Evolutionary conservation across 148 eudicot species (phyloP).

Genomic region (Fallopia convolvulus): DNA sequence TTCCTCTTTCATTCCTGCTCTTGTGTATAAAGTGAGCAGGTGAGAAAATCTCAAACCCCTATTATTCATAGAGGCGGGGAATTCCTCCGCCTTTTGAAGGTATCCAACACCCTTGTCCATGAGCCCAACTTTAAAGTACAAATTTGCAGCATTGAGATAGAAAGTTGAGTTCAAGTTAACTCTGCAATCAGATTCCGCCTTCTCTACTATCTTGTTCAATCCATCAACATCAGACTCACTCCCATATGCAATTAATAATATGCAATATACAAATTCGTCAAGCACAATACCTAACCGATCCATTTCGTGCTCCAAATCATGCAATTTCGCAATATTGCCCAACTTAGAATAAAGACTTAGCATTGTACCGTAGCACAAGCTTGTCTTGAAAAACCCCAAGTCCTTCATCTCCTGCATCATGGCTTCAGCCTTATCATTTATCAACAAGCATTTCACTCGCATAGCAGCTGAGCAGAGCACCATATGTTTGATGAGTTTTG

Average conservation of each 20-base stretch:
- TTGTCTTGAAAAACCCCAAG: neutral
- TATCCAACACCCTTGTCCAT: conserved; percentile 25
- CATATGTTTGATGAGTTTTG: conserved; percentile 16
- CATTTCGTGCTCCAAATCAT: conserved; percentile 28
- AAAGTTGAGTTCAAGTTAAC: conserved; percentile 22
- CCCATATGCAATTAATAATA: conserved; percentile 22
- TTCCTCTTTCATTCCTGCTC: conserved; percentile 33
- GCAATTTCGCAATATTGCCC: conserved; percentile 20
- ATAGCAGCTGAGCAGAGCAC: conserved; percentile 35
- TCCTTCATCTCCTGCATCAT: conserved; percentile 30
- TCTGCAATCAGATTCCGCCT: conserved; percentile 24
- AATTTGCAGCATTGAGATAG: conserved; percentile 30
- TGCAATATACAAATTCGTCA: conserved; percentile 20
- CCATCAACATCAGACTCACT: conserved; percentile 18
- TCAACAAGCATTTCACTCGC: conserved; percentile 23
- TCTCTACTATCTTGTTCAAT: conserved; percentile 22
- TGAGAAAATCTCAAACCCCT: conserved; percentile 17
- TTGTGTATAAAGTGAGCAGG: conserved; percentile 29
- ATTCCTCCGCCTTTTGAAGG: conserved; percentile 29
- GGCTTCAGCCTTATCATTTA: conserved; percentile 41
- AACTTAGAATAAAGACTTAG: conserved; percentile 26
- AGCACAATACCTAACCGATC: conserved; percentile 19
- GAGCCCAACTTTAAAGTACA: conserved; percentile 23
- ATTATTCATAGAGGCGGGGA: conserved; percentile 10
- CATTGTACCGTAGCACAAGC: conserved; percentile 21